These are phyloP conservation scores for Jaapia argillacea DNA, from an alignment of 768 basidiomycete species.

Conservation along the genomic window DNA sequence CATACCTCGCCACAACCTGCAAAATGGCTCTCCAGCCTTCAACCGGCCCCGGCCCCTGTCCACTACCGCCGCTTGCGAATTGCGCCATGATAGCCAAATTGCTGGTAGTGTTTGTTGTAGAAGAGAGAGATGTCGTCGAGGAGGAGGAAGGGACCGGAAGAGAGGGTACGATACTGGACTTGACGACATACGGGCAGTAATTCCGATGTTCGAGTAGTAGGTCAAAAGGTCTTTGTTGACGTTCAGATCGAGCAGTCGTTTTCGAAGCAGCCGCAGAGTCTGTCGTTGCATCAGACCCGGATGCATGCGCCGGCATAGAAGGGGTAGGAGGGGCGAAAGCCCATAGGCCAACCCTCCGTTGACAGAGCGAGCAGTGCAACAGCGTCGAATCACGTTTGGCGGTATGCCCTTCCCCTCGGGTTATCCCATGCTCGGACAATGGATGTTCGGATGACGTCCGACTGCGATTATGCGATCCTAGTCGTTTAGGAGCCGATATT, in stretches of 20 bases:
- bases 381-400: conserved; percentile 35
- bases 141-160: conserved; percentile 23
- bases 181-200: conserved; percentile 77
- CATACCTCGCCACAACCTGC: conserved; percentile 55
- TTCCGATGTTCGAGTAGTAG: conserved; percentile 74
- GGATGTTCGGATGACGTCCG: too few species aligned
- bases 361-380: conserved; percentile 60
- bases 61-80: conserved; percentile 8
- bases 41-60: too few species aligned
- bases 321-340: conserved; percentile 36
- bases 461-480: not conserved
- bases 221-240: conserved; percentile 47
- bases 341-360: conserved; percentile 76
- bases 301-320: conserved; percentile 1
- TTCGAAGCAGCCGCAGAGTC: conserved; percentile 5
- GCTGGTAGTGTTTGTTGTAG: conserved; percentile 22
- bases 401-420: conserved; percentile 2
- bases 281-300: conserved; percentile 6
- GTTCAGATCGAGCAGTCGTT: conserved; percentile 18
- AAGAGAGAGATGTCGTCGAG: conserved; percentile 15
- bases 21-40: conserved; percentile 84
- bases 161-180: conserved; percentile 55
- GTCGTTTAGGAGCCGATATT: not conserved
- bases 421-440: not conserved
- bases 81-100: conserved; percentile 11